Percentiles rank a stretch among this genome's conserved stretches.
phyloP scores from a whole-genome alignment of 768 basidiomycete species.

The Exidia glandulosa region DNA sequence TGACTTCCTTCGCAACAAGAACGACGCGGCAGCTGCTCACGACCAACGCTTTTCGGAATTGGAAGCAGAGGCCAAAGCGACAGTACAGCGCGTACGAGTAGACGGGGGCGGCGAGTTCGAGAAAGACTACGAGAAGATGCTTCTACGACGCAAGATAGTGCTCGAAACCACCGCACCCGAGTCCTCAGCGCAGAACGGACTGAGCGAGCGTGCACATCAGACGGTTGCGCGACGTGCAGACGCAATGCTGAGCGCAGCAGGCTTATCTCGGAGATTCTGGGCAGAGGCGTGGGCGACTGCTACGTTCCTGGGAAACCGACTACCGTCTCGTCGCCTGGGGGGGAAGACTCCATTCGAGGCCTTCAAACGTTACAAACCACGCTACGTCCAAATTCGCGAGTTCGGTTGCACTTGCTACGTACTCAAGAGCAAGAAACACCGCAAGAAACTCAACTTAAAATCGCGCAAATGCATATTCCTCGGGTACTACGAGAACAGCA shows the following conservation, averaged over 20 bases:
- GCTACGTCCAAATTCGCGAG: not conserved
- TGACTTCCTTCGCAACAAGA: not conserved
- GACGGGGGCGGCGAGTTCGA: not conserved
- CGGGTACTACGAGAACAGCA: slow-evolving; percentile 4
- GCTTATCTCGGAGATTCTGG: not conserved
- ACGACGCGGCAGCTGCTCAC: not conserved
- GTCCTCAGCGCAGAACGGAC: not conserved
- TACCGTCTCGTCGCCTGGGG: not conserved
- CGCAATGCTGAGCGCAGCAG: not conserved
- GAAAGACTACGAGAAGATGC: not conserved
- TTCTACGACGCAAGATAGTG: not conserved
- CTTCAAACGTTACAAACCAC: not conserved
- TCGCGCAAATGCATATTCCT: slow-evolving; percentile 10
- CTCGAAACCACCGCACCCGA: not conserved
- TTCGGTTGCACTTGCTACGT: not conserved
- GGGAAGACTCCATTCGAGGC: not conserved
- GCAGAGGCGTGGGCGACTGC: not conserved
- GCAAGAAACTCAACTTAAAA: not conserved
- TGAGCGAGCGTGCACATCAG: not conserved
- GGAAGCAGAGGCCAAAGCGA: not conserved
- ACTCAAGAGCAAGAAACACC: not conserved
- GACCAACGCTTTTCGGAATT: not conserved
- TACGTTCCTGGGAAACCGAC: not conserved
- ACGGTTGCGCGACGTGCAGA: not conserved
- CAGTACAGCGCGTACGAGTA: not conserved